Percentiles rank a stretch among this genome's conserved stretches.
These are phyloP conservation scores for Alopecurus myosuroides DNA, from an alignment of 176 grass and related monocot genomes.

Conservation along the genomic window DNA sequence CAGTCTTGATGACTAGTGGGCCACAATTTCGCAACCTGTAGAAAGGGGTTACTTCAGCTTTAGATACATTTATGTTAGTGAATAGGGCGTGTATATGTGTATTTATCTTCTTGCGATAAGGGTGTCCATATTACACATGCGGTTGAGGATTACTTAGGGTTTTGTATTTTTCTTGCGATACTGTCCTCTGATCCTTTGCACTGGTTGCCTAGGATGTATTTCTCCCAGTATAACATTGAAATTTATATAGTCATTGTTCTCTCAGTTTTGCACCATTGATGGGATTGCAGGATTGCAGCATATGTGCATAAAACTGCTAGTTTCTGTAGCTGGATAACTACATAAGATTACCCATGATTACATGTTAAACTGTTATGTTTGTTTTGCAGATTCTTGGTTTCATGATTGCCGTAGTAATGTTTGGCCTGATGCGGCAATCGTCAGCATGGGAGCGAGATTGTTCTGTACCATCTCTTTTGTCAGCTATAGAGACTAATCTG, in stretches of 20 bases:
- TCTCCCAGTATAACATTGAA: not conserved
- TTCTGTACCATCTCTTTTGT: conserved; percentile 79
- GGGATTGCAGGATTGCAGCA: not conserved
- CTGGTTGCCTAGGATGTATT: not conserved
- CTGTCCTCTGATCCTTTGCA: not conserved
- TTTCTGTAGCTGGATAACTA: not conserved
- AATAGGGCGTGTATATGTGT: not conserved
- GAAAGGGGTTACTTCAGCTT: not conserved
- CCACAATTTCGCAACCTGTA: not conserved
- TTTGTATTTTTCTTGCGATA: conserved; percentile 16
- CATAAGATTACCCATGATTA: not conserved
- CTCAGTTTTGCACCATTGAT: not conserved
- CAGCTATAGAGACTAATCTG: conserved; percentile 76
- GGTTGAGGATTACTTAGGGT: not conserved
- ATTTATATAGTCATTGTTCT: not conserved
- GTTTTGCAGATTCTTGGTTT: conserved; percentile 85
- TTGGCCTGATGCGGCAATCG: conserved; percentile 81
- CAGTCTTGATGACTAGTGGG: not conserved
- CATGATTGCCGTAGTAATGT: conserved; percentile 77
- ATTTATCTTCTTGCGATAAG: not conserved
- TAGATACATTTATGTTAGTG: not conserved
- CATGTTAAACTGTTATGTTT: conserved; percentile 17
- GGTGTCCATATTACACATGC: not conserved
- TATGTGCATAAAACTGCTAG: not conserved
- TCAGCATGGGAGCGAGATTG: conserved; percentile 82